Evolutionary conservation across 306 rosid species (phyloP), one percentile per base, ranked within the genome.

Genomic region (Malus orientalis): DNA sequence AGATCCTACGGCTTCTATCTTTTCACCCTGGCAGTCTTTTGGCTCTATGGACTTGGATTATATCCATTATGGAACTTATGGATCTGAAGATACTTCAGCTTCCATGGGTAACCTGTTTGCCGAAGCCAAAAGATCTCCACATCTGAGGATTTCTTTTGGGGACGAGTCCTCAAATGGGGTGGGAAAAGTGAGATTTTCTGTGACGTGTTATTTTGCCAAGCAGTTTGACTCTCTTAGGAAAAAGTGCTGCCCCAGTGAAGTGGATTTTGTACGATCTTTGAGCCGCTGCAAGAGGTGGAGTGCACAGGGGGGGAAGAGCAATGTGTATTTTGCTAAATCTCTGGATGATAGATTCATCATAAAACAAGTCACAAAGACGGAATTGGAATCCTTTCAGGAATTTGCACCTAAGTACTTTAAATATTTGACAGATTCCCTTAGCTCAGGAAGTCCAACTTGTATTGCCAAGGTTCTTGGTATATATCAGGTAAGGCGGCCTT

Each of bases 231-330:
- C 86, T 60, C 91, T 96, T 29, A 87, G 99, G 63, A 91, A 84
- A 59, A 92, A 85, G 76, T 96, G 99, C 88, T 96, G 98, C 81
- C 97, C 96, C 3, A 88, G 69, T 42, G 93, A 86, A 83, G 91
- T 87, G 55, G 98, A 96, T 83, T 93, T 89, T 69, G 76, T 96
- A 62, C 87, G 98, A 60, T 96, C 99, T 59, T 79, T 96, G 87
- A 91, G 97, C 86, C 98, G 99, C 38, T 84, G 98, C 75, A 86
- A 27, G 85, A 82, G 89, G 82, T 96, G 99, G 99, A 88, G 93
- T 51, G 99, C 99, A 7, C 98, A 96, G 84, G 99, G 99, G 67
- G 99, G 99, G 64, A 96, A 93, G 86, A 96, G 99, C 86, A 96
- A 93, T 80, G 99, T 89, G 8, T 96, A 96, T 79, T 93, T 96